A percentile compares a stretch with the other conserved stretches of the same genome.
These are phyloP conservation scores for Podaxis carcinomalis DNA, from an alignment of 768 basidiomycete species.

Conservation along the genomic window DNA sequence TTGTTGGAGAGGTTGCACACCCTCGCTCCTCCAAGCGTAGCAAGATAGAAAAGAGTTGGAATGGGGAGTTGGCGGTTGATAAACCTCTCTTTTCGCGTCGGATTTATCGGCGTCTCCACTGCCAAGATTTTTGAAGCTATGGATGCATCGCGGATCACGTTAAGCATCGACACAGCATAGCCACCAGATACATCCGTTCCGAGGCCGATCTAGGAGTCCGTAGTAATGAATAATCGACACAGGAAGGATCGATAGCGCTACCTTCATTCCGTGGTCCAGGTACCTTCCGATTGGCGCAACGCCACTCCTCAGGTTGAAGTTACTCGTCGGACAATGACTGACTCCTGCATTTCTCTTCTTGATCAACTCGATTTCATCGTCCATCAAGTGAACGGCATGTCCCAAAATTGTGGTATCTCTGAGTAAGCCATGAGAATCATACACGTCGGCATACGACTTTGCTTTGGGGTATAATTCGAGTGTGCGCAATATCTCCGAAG, in stretches of 20 bases:
- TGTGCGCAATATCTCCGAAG: constrained; percentile 62
- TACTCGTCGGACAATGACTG: constrained; percentile 94
- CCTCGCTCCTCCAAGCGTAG: constrained; percentile 87
- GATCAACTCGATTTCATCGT: constrained; percentile 71
- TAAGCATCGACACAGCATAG: constrained; percentile 75
- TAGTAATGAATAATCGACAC: neutral
- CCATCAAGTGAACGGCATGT: constrained; percentile 78
- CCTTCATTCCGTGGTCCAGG: constrained; percentile 86
- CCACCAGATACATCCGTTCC: constrained; percentile 94
- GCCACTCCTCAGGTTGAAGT: constrained; percentile 87
- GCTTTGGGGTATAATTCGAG: constrained; percentile 63
- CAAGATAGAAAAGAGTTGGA: constrained; percentile 79
- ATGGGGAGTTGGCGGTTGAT: constrained; percentile 61
- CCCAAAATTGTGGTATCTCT: constrained; percentile 80
- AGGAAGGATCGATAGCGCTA: constrained; percentile 23
- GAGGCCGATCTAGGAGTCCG: constrained; percentile 65
- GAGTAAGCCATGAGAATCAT: constrained; percentile 76
- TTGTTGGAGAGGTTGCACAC: constrained; percentile 67
- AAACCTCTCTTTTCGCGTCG: constrained; percentile 27
- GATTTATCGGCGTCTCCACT: constrained; percentile 28
- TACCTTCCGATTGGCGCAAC: constrained; percentile 74
- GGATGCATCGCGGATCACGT: constrained; percentile 71
- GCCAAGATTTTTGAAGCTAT: constrained; percentile 78
- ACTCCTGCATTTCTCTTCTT: constrained; percentile 65
- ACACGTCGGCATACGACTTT: constrained; percentile 72